Evolutionary conservation across 495 filamentous ascomycete species (phyloP).

Genomic region (Penicillium goetzii): DNA sequence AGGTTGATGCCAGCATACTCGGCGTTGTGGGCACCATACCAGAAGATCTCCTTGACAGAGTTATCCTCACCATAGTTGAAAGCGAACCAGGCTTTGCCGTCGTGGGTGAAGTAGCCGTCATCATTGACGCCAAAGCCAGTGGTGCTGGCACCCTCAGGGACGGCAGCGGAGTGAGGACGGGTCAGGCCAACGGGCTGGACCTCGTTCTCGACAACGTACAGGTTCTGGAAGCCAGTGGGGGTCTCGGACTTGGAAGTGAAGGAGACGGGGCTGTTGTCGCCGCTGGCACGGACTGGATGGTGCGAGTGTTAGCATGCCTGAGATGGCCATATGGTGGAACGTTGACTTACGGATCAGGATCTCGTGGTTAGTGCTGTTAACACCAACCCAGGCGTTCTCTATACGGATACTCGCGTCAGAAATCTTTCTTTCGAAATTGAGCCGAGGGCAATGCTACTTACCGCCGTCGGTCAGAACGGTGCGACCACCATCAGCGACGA

Average conservation of each 20-base stretch:
- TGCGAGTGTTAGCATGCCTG: not conserved
- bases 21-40: conserved; percentile 33
- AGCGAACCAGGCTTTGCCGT: conserved; percentile 33
- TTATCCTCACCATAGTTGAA: conserved; percentile 27
- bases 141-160: conserved; percentile 33
- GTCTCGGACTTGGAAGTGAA: conserved; percentile 31
- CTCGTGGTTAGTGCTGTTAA: conserved; percentile 26
- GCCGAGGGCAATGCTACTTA: conserved; percentile 17
- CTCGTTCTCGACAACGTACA: conserved; percentile 34
- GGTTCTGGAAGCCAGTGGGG: conserved; percentile 39
- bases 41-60: conserved; percentile 33
- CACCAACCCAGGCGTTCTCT: conserved; percentile 32
- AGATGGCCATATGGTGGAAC: not conserved
- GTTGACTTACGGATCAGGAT: conserved; percentile 35
- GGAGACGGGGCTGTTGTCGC: conserved; percentile 26
- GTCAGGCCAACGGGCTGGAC: conserved; percentile 35
- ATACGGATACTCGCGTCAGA: conserved; percentile 3
- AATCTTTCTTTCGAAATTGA: not conserved
- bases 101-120: conserved; percentile 36
- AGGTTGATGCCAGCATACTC: conserved; percentile 27
- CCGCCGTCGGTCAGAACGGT: conserved; percentile 40
- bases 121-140: conserved; percentile 35
- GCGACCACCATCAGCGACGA: conserved; percentile 37
- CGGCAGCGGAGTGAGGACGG: conserved; percentile 36
- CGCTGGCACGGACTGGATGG: conserved; percentile 21